Base-by-base conservation (phyloP, 805 yeast genomes). In the Starmerella scarabaei region DNA sequence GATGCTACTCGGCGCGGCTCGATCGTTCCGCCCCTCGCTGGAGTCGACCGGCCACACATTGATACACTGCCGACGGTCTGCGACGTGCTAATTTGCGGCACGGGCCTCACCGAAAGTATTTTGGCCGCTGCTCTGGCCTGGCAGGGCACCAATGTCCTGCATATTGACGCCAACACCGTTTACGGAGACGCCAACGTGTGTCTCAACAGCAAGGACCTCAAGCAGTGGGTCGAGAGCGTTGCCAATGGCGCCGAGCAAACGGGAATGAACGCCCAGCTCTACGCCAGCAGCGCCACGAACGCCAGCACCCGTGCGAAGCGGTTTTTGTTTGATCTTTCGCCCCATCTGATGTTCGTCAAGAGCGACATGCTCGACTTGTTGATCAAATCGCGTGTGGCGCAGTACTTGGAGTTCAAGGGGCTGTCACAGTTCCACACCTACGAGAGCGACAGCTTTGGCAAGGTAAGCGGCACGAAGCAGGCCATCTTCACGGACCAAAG, bases 121-220 rank as follows among this genome's bases (percentile, higher is more conserved):
- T 61, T 85, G 36, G 95, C 97, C 0, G 94, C 96, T 11, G 88
- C 96, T 0, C 67, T 91, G 35, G 80, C 96, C 11, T 91, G 98
- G 97, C 94, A 84, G 53, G 98, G 98, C n/a, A 75, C 91, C n/a
- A 75, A 71, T 48, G 96, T 91, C 7, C 64, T 91, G 33, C 98
- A 91, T 56, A 74, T 91, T 23, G 98, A 91, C 58, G 66, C 75
- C 32, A 80, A 85, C 55, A 69, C 74, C 21, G 78, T 82, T 57
- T 91, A 91, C 54, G 98, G 98, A 17, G 97, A 86, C 57, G 70
- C 79, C 27, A 70, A 78, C 36, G 85, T 96, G 5, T 81, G 94
- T 3, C 62, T 91, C 37, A 80, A 93, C 17, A 72, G 85, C 35
- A 94, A 84, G 49, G 94, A 91, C 60, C 60, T 85, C 46, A 77